phyloP scores from a whole-genome alignment of 1,284 basidiomycete species.

The Moesziomyces antarcticus region DNA sequence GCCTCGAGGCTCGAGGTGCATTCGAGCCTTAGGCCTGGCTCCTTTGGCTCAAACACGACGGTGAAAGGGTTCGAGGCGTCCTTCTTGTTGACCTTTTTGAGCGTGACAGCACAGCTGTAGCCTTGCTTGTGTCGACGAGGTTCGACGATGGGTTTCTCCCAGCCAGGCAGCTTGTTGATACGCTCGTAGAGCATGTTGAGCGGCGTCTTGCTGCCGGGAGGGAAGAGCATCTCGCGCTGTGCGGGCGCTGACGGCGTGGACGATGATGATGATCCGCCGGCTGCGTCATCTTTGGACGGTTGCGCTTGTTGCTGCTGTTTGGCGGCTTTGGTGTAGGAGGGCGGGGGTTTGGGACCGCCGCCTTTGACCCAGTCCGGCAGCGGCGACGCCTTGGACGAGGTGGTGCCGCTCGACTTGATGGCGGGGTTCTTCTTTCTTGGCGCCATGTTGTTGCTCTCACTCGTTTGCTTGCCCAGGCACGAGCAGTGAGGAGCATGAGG shows the following conservation, averaged over 20 bases:
- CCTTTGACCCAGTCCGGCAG: conserved; percentile 67
- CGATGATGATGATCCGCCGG: conserved; percentile 1
- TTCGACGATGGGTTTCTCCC: conserved; percentile 64
- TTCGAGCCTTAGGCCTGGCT: conserved; percentile 54
- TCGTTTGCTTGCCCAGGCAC: too few relatives aligned
- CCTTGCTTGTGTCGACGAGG: conserved; percentile 53
- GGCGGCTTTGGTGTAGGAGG: conserved; percentile 52
- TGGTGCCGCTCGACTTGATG: conserved; percentile 65
- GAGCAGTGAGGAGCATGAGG: too few relatives aligned
- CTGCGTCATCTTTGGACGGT: conserved; percentile 14
- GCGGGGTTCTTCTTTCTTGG: conserved; percentile 63
- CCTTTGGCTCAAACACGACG: conserved; percentile 62
- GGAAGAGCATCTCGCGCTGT: conserved; percentile 60
- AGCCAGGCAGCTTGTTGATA: conserved; percentile 61
- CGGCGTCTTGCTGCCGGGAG: conserved; percentile 67
- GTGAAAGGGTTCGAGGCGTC: conserved; percentile 59
- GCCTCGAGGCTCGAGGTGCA: conserved; percentile 56
- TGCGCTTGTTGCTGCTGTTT: conserved; percentile 31
- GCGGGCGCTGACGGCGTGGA: conserved; percentile 1
- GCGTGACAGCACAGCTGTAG: conserved; percentile 59
- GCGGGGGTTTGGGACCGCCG: conserved; percentile 55
- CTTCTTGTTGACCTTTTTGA: conserved; percentile 65
- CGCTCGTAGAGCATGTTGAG: conserved; percentile 66
- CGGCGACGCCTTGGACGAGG: conserved; percentile 64
- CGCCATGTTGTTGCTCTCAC: conserved; percentile 40